phyloP scores from a whole-genome alignment of 2,329 filamentous ascomycete species.

The Ciborinia camelliae region DNA sequence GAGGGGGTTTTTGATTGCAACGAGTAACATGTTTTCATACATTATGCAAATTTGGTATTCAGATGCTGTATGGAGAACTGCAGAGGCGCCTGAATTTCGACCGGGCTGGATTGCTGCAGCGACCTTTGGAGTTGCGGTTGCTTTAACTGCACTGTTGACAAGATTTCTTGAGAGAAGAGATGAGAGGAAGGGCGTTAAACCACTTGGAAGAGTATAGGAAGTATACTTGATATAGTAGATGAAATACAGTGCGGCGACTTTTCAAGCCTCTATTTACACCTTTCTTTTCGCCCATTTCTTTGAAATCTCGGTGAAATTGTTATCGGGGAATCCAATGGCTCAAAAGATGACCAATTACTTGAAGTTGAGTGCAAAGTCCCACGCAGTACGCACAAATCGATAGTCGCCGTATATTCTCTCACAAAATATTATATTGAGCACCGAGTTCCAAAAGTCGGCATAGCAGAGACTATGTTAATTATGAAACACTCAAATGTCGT shows the following conservation, averaged over 20 bases:
- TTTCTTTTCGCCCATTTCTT: no score
- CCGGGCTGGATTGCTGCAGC: constrained; percentile 25
- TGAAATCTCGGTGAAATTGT: no score
- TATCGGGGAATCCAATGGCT: background rate
- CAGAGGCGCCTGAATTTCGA: constrained; percentile 26
- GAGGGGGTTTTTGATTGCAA: constrained; percentile 29
- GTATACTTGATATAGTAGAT: background rate
- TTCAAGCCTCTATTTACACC: background rate
- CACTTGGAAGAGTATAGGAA: background rate
- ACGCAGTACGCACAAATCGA: background rate
- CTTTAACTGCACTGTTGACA: background rate
- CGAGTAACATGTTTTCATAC: constrained; percentile 27
- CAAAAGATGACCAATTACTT: background rate
- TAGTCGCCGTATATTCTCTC: no score
- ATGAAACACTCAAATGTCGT: background rate
- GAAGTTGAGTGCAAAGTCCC: background rate
- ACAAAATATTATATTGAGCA: no score
- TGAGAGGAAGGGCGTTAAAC: constrained; percentile 7
- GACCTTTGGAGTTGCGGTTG: constrained; percentile 15
- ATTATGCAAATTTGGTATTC: constrained; percentile 30
- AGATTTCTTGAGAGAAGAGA: constrained; percentile 19
- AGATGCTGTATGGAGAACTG: constrained; percentile 31
- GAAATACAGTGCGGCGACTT: background rate
- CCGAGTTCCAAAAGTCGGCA: no score
- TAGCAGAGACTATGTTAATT: background rate